Conservation (phyloP, 345 rosid genomes). For the Firmiana major region DNA sequence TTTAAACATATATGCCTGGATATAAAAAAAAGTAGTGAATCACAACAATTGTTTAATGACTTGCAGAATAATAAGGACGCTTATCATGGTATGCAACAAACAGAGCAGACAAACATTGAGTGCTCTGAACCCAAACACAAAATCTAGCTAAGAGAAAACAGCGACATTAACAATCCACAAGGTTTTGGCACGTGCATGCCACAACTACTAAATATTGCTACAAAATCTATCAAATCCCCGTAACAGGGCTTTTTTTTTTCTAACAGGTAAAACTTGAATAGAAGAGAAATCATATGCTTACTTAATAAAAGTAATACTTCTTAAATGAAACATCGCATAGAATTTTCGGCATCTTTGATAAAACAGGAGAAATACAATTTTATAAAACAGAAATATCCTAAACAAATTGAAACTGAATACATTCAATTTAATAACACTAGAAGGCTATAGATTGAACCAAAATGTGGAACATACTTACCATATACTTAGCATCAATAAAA, state of each 20-base stretch:
- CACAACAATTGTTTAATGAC: slow-evolving; percentile 7
- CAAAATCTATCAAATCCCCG: not conserved
- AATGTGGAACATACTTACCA: slow-evolving; percentile 46
- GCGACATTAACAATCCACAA: not conserved
- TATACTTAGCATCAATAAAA: slow-evolving; percentile 85
- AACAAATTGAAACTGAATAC: not conserved
- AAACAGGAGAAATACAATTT: not conserved
- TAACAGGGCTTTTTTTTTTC: not conserved
- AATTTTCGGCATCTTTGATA: not conserved
- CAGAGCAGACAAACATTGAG: not conserved
- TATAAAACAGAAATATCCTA: not conserved
- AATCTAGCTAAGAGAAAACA: not conserved
- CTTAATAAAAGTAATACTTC: not conserved
- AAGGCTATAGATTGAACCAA: not conserved
- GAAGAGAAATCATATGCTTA: not conserved
- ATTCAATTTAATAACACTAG: not conserved
- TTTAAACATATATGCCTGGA: slow-evolving; percentile 95
- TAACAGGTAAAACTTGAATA: not conserved
- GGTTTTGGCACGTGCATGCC: not conserved
- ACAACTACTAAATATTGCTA: not conserved
- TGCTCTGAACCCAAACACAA: not conserved
- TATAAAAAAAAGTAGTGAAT: slow-evolving; percentile 10
- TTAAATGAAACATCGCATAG: not conserved
- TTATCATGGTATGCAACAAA: not conserved
- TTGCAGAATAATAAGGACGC: not conserved